These are phyloP conservation scores for Xylariaceae sp. DNA, from an alignment of 2,329 filamentous ascomycete genomes.

Conservation along the genomic window DNA sequence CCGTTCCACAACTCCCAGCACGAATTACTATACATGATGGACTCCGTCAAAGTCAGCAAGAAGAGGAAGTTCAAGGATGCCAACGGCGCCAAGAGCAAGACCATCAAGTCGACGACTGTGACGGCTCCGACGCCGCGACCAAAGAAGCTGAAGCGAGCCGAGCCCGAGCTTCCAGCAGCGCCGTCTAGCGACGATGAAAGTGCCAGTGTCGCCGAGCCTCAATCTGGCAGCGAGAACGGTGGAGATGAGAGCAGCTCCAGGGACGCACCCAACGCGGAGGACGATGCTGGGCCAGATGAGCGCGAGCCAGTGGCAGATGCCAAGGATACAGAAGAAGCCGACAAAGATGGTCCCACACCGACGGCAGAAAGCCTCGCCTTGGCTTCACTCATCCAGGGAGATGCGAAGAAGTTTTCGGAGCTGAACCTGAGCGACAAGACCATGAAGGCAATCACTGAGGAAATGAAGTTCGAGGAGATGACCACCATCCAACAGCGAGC, in stretches of 20 bases:
- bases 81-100: slow-evolving; percentile 20
- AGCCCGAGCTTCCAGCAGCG: slow-evolving; percentile 16
- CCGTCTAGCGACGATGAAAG: slow-evolving; percentile 12
- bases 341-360: slow-evolving; percentile 23
- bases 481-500: slow-evolving; percentile 86
- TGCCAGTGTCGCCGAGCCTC: slow-evolving; percentile 10
- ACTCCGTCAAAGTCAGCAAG: slow-evolving; percentile 27
- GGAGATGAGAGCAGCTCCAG: slow-evolving; percentile 11
- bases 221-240: slow-evolving; percentile 15
- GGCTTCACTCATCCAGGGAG: slow-evolving; percentile 47
- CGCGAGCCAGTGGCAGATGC: slow-evolving; percentile 8
- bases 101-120: slow-evolving; percentile 20
- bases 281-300: slow-evolving; percentile 10
- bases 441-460: slow-evolving; percentile 68
- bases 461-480: slow-evolving; percentile 94
- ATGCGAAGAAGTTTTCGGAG: slow-evolving; percentile 68
- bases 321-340: slow-evolving; percentile 16
- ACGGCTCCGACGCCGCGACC: slow-evolving; percentile 26
- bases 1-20: no score
- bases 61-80: slow-evolving; percentile 34
- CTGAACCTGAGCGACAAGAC: slow-evolving; percentile 83
- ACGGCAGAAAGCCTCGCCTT: slow-evolving; percentile 40
- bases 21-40: slow-evolving; percentile 21
- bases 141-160: slow-evolving; percentile 35
- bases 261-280: slow-evolving; percentile 17